Percentiles rank a stretch among this genome's conserved stretches.
Evolutionary conservation across 2,329 filamentous ascomycete species (phyloP).

Genomic region (Lasiodiplodia sp.): DNA sequence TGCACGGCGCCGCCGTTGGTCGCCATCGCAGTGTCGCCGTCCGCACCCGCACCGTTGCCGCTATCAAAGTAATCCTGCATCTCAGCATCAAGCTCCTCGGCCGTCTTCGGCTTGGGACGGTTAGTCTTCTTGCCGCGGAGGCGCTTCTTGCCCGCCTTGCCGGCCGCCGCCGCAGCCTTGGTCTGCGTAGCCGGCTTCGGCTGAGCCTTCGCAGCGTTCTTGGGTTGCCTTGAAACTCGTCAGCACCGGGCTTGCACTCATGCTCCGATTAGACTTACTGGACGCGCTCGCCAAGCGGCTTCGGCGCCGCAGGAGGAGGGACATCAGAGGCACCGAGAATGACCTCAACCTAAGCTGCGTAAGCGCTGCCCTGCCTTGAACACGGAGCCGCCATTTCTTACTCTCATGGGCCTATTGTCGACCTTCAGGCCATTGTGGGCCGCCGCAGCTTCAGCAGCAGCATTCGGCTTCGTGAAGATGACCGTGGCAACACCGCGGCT

Average conservation of each 20-base stretch:
- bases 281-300: constrained; percentile 83
- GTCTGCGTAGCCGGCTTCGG: constrained; percentile 77
- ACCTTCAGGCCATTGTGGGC: constrained; percentile 89
- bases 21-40: constrained; percentile 53
- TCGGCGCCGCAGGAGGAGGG: constrained; percentile 71
- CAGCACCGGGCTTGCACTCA: constrained; percentile 36
- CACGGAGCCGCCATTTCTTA: constrained; percentile 48
- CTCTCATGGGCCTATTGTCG: constrained; percentile 90
- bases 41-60: constrained; percentile 52
- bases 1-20: constrained; percentile 55
- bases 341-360: constrained; percentile 76
- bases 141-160: constrained; percentile 60
- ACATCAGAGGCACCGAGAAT: constrained; percentile 80
- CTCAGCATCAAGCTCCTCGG: constrained; percentile 94
- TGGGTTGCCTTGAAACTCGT: constrained; percentile 65
- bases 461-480: constrained; percentile 80
- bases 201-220: constrained; percentile 61
- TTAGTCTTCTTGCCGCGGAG: constrained; percentile 61
- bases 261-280: constrained; percentile 61
- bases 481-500: constrained; percentile 94
- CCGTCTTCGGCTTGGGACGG: constrained; percentile 79
- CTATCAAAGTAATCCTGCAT: constrained; percentile 93
- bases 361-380: neutral
- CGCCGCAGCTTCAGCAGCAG: constrained; percentile 83
- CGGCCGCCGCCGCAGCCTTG: constrained; percentile 66